phyloP scores from a whole-genome alignment of 83 land plant genomes.

The Picea engelmannii region DNA sequence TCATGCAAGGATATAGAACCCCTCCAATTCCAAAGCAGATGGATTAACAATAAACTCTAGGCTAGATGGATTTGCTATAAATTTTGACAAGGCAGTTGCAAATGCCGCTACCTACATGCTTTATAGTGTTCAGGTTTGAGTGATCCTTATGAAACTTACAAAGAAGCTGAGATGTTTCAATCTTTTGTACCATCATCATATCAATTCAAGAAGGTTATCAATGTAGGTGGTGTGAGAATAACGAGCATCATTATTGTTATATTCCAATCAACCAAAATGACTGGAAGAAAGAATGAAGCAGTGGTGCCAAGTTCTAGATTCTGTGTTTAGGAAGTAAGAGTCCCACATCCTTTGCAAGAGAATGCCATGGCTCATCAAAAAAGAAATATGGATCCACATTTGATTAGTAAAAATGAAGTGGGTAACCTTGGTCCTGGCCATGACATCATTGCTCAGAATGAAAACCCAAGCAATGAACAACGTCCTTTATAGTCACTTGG shows the following conservation, averaged over 20 bases:
- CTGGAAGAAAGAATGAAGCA: conserved; percentile 12
- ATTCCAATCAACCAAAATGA: conserved; percentile 1
- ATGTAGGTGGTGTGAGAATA: not conserved
- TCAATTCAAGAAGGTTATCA: conserved; percentile 5
- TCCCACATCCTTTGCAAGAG: not conserved
- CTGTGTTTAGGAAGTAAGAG: conserved; percentile 2
- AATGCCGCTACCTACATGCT: conserved; percentile 1
- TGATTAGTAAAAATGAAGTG: conserved; percentile 1
- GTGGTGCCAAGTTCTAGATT: conserved; percentile 7
- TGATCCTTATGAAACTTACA: not conserved
- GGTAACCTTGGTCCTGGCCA: not conserved
- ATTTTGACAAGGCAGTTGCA: too few species aligned
- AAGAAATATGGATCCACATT: not conserved
- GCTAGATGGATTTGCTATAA: too few species aligned
- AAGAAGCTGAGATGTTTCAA: not conserved
- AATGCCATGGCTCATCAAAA: not conserved
- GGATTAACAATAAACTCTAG: too few species aligned
- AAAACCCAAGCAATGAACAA: conserved; percentile 4
- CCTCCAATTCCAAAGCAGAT: too few species aligned
- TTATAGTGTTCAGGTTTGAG: conserved; percentile 7
- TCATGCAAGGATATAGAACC: too few species aligned
- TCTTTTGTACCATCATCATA: conserved; percentile 11
- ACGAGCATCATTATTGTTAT: not conserved
- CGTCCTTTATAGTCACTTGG: not conserved
- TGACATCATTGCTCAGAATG: conserved; percentile 2